Evolutionary conservation across 768 basidiomycete species (phyloP).

Genomic region (Trametopsis cervina): DNA sequence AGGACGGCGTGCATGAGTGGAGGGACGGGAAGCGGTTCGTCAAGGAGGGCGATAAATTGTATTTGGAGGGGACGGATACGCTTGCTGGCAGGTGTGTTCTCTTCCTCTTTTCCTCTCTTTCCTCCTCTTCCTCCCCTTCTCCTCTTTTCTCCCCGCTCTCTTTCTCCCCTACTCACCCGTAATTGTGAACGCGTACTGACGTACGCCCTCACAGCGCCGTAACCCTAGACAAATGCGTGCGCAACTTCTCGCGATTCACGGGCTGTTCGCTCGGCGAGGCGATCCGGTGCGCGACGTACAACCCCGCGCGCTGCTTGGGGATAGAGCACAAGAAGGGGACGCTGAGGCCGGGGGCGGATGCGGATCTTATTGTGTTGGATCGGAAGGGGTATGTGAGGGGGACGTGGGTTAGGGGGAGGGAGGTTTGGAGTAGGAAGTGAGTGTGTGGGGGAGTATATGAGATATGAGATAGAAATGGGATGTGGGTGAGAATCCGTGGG

Average conservation of each 20-base stretch:
- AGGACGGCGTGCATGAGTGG: conserved; percentile 85
- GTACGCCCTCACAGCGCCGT: conserved; percentile 47
- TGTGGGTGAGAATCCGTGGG: too few species aligned
- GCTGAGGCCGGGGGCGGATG: conserved; percentile 75
- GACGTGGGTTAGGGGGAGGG: conserved; percentile 73
- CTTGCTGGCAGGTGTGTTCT: conserved; percentile 76
- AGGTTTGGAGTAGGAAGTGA: conserved; percentile 60
- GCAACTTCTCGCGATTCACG: conserved; percentile 80
- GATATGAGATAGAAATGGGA: too few species aligned
- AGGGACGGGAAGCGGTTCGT: conserved; percentile 75
- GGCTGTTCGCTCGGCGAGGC: conserved; percentile 79
- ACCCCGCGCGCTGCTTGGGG: conserved; percentile 77
- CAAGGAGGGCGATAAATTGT: conserved; percentile 76
- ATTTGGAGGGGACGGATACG: conserved; percentile 79
- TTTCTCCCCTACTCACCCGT: conserved; percentile 5
- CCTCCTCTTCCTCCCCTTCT: conserved; percentile 1
- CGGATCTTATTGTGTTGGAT: conserved; percentile 76
- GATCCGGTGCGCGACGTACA: conserved; percentile 79
- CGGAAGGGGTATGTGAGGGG: conserved; percentile 55
- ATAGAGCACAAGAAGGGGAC: conserved; percentile 79
- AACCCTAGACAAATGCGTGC: conserved; percentile 77
- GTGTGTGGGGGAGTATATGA: too few species aligned
- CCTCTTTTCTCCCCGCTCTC: not conserved
- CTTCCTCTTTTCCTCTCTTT: not conserved
- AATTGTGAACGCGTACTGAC: too few species aligned